Conservation (phyloP, 2,329 filamentous ascomycete species). For the Aspergillus aculeatinus region DNA sequence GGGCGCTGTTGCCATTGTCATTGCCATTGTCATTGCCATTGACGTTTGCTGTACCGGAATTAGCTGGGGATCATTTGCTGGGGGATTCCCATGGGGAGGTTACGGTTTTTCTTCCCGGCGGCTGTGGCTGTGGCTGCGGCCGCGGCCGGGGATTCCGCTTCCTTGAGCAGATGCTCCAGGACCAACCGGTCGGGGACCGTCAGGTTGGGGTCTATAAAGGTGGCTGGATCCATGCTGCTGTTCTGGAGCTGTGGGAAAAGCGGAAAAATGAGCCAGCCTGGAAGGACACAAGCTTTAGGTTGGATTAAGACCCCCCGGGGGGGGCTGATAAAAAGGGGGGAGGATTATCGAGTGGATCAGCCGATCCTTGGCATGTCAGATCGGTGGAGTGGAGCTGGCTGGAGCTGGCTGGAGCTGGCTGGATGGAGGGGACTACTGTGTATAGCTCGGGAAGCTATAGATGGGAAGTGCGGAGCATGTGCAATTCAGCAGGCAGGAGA, state of each 20-base stretch:
- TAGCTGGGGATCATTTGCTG: background rate
- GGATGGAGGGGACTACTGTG: too few species aligned
- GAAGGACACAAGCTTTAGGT: background rate
- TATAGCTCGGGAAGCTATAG: too few species aligned
- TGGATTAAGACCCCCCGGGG: background rate
- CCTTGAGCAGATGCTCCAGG: constrained; percentile 38
- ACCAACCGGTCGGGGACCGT: constrained; percentile 43
- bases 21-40: too few species aligned
- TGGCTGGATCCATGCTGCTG: constrained; percentile 28
- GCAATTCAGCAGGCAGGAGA: too few species aligned
- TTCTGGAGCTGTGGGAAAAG: background rate
- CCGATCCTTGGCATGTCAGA: background rate
- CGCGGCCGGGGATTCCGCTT: constrained; percentile 18
- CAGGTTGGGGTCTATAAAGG: constrained; percentile 34
- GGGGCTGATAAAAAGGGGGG: background rate
- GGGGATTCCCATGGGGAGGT: background rate
- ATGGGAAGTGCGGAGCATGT: too few species aligned
- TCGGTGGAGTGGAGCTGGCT: background rate
- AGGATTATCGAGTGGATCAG: background rate
- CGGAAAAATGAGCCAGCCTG: background rate
- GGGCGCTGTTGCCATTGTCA: too few species aligned
- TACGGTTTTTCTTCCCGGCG: background rate
- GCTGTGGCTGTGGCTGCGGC: background rate
- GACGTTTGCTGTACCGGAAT: background rate
- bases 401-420: too few species aligned